A percentile compares a stretch with the other conserved stretches of the same genome.
phyloP scores from a whole-genome alignment of 2,329 filamentous ascomycete genomes.

The Botryotinia globosa region DNA sequence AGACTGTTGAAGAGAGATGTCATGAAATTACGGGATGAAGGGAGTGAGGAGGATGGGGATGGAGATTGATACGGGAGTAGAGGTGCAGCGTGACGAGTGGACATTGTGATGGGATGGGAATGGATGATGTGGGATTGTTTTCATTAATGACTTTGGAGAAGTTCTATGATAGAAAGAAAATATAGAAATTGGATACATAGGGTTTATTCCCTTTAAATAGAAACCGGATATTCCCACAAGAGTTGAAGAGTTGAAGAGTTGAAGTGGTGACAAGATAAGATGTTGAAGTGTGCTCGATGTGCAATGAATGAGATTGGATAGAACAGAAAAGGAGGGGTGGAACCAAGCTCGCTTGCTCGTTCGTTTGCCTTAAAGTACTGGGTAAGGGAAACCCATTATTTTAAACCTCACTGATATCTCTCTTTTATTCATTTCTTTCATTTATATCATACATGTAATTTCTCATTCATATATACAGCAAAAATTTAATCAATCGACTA shows the following conservation, averaged over 20 bases:
- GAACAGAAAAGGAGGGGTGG: slow-evolving; percentile 4
- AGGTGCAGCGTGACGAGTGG: background rate
- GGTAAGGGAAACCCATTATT: background rate
- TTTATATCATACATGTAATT: background rate
- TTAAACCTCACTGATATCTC: background rate
- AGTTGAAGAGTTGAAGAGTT: background rate
- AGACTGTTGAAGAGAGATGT: slow-evolving; percentile 35
- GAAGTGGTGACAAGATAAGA: background rate
- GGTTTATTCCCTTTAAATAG: background rate
- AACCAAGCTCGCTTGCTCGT: slow-evolving; percentile 5
- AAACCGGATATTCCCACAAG: background rate
- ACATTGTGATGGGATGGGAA: background rate
- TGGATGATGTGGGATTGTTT: background rate
- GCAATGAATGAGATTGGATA: background rate
- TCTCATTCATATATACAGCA: too few species aligned
- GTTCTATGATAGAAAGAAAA: background rate
- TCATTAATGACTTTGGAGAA: background rate
- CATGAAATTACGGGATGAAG: slow-evolving; percentile 33
- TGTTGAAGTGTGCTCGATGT: background rate
- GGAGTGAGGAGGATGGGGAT: slow-evolving; percentile 24
- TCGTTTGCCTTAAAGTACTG: background rate
- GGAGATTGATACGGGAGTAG: background rate
- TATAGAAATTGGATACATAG: background rate
- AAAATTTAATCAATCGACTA: background rate
- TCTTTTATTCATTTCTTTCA: background rate